Evolutionary conservation across 495 filamentous ascomycete genomes (phyloP).

Genomic region (Talaromyces ruber): DNA sequence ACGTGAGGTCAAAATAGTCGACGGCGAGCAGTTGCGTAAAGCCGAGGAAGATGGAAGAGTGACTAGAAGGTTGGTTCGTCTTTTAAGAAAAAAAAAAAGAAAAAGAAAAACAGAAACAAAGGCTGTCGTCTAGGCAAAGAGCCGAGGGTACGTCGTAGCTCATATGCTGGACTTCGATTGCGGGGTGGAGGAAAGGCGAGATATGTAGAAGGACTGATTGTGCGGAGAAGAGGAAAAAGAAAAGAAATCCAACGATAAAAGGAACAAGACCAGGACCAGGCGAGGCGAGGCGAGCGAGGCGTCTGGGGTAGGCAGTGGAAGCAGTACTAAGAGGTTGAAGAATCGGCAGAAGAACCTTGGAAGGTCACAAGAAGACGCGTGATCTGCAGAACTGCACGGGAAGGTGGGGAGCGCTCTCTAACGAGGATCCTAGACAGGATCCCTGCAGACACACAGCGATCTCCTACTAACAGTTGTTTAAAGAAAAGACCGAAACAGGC

Average conservation of each 20-base stretch:
- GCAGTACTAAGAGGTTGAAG: background rate
- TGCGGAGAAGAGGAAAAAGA: background rate
- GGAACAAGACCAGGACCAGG: background rate
- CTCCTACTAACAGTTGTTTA: too few relatives aligned
- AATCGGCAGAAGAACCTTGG: constrained; percentile 1
- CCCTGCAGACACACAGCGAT: background rate
- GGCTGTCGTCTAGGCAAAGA: background rate
- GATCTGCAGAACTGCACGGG: constrained; percentile 3
- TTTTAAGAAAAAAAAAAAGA: too few relatives aligned
- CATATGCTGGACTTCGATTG: background rate
- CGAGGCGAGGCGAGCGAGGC: background rate
- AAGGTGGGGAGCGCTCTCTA: background rate
- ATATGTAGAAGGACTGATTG: background rate
- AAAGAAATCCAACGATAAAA: background rate
- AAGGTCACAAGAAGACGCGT: constrained; percentile 2
- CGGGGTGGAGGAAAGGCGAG: background rate
- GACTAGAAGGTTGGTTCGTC: too few relatives aligned
- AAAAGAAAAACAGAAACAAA: too few relatives aligned
- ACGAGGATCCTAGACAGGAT: background rate
- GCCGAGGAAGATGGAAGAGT: background rate
- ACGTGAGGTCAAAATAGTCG: background rate
- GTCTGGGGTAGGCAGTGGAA: background rate
- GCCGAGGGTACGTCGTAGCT: background rate
- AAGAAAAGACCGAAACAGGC: background rate
- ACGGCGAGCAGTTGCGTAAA: background rate